Evolutionary conservation across 1,284 basidiomycete species (phyloP).

Genomic region (Vanrija humicola): DNA sequence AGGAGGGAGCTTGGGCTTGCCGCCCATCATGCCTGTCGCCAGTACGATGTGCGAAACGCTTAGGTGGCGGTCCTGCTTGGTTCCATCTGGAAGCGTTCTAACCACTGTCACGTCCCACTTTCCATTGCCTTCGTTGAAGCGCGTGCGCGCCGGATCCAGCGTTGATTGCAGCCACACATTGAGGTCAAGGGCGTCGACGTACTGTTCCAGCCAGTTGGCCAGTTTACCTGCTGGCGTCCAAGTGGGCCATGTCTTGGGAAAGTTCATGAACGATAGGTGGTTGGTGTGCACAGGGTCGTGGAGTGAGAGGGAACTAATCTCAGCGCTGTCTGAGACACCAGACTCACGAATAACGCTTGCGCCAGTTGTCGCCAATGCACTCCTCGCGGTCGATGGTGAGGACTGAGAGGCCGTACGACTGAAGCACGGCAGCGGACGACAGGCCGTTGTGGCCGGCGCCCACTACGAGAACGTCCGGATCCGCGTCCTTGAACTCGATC

Average conservation of each 20-base stretch:
- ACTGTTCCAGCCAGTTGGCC: constrained; percentile 65
- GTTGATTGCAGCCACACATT: constrained; percentile 62
- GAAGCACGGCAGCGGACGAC: constrained; percentile 59
- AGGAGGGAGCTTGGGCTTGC: constrained; percentile 54
- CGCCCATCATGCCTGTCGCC: constrained; percentile 60
- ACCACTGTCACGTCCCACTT: constrained; percentile 58
- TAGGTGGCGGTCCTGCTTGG: constrained; percentile 50
- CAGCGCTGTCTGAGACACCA: not conserved
- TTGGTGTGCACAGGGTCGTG: constrained; percentile 59
- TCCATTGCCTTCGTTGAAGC: constrained; percentile 52
- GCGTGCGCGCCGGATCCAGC: constrained; percentile 48
- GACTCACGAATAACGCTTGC: constrained; percentile 53
- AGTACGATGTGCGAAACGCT: constrained; percentile 54
- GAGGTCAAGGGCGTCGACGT: constrained; percentile 61
- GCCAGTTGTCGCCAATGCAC: constrained; percentile 60
- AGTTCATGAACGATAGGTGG: constrained; percentile 31
- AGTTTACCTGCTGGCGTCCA: constrained; percentile 53
- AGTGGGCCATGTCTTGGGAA: constrained; percentile 34
- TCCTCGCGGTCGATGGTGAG: constrained; percentile 58
- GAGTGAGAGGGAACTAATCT: constrained; percentile 53
- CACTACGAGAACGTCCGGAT: constrained; percentile 25
- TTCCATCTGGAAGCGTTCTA: constrained; percentile 47
- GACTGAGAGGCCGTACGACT: constrained; percentile 55
- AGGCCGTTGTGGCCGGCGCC: constrained; percentile 66
- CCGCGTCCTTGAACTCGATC: not conserved